Percentiles rank a stretch among this genome's conserved stretches.
Conservation (phyloP, 2,329 filamentous ascomycete genomes). For the Akanthomyces muscarius region DNA sequence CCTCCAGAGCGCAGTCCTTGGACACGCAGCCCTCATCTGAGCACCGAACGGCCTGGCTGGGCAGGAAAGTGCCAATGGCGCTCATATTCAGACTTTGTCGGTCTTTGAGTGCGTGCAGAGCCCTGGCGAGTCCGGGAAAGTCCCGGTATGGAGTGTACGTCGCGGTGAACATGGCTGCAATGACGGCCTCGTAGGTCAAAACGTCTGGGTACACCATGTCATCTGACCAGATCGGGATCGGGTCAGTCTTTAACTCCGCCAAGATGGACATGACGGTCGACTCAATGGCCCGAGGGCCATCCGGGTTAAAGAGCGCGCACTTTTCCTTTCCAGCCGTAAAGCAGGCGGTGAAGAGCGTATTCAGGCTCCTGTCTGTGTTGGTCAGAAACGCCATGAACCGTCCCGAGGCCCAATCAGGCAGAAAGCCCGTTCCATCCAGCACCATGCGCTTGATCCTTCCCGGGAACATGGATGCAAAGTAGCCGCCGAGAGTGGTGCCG, state of each 20-base stretch:
- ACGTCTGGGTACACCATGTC: conserved; percentile 2
- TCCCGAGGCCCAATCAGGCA: not conserved
- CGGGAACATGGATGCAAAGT: conserved; percentile 34
- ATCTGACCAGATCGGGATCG: not conserved
- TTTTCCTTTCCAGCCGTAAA: not conserved
- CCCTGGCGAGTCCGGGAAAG: not conserved
- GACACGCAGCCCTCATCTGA: not conserved
- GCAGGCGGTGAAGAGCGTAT: not conserved
- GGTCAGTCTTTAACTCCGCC: not conserved
- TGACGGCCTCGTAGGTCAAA: not conserved
- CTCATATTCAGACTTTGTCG: not conserved
- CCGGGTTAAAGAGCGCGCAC: not conserved
- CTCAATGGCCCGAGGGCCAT: not conserved
- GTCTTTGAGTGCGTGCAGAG: not conserved
- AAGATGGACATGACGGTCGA: not conserved
- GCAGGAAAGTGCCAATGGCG: not conserved
- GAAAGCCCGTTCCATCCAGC: conserved; percentile 36
- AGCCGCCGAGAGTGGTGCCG: conserved; percentile 32
- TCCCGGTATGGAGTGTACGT: not conserved
- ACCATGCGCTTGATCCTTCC: conserved; percentile 38
- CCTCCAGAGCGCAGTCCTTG: not conserved
- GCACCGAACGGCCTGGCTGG: not conserved
- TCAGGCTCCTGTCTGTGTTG: not conserved
- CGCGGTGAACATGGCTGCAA: not conserved
- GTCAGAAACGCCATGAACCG: not conserved